Evolutionary conservation across 768 basidiomycete species (phyloP).

Genomic region (Mycena vitilis): DNA sequence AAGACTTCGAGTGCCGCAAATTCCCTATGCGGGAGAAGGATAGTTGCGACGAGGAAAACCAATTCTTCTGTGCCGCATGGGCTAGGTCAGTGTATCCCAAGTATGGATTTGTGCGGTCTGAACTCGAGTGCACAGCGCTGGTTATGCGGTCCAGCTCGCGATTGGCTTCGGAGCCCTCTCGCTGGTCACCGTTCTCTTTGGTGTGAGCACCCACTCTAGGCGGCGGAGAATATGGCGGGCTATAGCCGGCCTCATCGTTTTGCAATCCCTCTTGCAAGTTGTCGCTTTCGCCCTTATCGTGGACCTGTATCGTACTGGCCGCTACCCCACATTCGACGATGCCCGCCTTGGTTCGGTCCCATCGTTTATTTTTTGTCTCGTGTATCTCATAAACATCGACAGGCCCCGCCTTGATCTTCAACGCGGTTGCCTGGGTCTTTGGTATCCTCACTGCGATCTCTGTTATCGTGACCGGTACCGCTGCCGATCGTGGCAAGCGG

Average conservation of each 20-base stretch:
- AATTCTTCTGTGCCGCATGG: constrained; percentile 74
- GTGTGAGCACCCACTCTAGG: constrained; percentile 78
- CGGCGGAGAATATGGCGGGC: constrained; percentile 82
- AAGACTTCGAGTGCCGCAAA: constrained; percentile 68
- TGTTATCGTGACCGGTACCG: constrained; percentile 72
- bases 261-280: constrained; percentile 77
- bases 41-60: constrained; percentile 63
- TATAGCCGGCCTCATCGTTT: constrained; percentile 70
- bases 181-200: constrained; percentile 69
- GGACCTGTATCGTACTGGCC: constrained; percentile 61
- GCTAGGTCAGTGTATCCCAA: constrained; percentile 55
- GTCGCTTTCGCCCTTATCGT: constrained; percentile 73
- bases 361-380: background rate
- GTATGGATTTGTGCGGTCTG: background rate
- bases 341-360: constrained; percentile 70
- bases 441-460: constrained; percentile 63
- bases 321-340: constrained; percentile 63
- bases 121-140: constrained; percentile 54
- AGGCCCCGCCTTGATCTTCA: constrained; percentile 74
- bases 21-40: constrained; percentile 71
- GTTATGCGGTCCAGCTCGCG: constrained; percentile 72
- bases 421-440: constrained; percentile 69
- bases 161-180: constrained; percentile 73
- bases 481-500: constrained; percentile 67
- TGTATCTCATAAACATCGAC: background rate